Percentiles rank a stretch among this genome's conserved stretches.
These are phyloP conservation scores for Paramecium primaurelia DNA, from an alignment of 73 alveolate genomes.

Conservation along the genomic window DNA sequence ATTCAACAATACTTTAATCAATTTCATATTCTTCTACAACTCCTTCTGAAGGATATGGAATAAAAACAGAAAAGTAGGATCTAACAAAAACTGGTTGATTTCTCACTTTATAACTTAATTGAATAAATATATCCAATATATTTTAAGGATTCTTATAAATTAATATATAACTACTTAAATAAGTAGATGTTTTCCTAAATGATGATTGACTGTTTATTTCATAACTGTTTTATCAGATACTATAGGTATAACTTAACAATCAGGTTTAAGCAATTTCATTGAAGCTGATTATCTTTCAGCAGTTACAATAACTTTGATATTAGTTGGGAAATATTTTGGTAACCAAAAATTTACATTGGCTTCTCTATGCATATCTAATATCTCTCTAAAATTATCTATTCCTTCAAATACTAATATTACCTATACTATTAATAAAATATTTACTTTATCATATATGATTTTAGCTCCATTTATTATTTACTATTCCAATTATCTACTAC, in stretches of 20 bases:
- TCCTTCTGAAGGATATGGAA: constrained; percentile 60
- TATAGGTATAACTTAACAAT: background rate
- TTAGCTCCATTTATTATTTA: constrained; percentile 56
- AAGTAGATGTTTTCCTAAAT: background rate
- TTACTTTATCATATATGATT: constrained; percentile 46
- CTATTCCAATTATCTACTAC: constrained; percentile 65
- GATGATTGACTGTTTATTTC: background rate
- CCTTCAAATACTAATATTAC: constrained; percentile 72
- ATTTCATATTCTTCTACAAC: constrained; percentile 6
- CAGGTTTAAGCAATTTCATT: constrained; percentile 27
- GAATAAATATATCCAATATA: background rate
- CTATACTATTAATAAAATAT: background rate
- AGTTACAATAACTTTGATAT: constrained; percentile 69
- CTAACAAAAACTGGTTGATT: constrained; percentile 24
- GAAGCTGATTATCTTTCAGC: constrained; percentile 66
- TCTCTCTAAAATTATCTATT: constrained; percentile 69
- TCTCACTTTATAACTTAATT: background rate
- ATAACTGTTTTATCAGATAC: background rate
- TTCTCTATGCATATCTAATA: constrained; percentile 54
- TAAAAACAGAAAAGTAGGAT: constrained; percentile 27
- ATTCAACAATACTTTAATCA: background rate
- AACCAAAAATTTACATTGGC: constrained; percentile 74
- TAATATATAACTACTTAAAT: background rate
- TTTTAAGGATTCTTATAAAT: background rate
- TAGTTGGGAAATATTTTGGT: constrained; percentile 74